These are phyloP conservation scores for Pseudoturritis turrita DNA, from an alignment of 345 rosid species.

Conservation along the genomic window DNA sequence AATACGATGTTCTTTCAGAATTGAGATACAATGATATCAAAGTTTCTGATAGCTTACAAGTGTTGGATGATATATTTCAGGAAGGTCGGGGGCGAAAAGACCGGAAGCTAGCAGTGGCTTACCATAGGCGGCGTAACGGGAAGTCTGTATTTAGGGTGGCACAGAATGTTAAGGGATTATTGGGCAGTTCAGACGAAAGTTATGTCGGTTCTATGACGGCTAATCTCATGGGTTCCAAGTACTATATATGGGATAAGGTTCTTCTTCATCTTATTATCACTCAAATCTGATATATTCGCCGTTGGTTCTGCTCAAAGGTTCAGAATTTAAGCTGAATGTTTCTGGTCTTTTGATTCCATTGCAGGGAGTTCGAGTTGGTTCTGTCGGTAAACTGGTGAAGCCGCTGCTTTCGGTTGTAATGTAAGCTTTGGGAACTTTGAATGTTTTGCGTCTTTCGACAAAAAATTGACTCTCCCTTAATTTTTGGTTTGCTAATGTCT, in stretches of 20 bases:
- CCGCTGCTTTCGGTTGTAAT: slow-evolving; percentile 60
- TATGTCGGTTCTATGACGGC: slow-evolving; percentile 70
- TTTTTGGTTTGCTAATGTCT: not conserved
- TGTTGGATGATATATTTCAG: slow-evolving; percentile 38
- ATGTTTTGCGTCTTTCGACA: not conserved
- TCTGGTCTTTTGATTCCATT: slow-evolving; percentile 15
- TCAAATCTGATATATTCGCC: not conserved
- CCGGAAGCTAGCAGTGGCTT: slow-evolving; percentile 81
- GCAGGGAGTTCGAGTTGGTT: slow-evolving; percentile 45
- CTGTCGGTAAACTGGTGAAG: slow-evolving; percentile 45
- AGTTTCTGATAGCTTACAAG: not conserved
- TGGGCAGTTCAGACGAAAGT: slow-evolving; percentile 65
- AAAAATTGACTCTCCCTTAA: not conserved
- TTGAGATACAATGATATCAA: not conserved
- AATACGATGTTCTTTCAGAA: not conserved
- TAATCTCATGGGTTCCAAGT: slow-evolving; percentile 83
- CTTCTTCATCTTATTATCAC: not conserved
- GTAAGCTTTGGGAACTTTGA: slow-evolving; percentile 40
- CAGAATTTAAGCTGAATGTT: not conserved
- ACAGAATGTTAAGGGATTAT: slow-evolving; percentile 60
- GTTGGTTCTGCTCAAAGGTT: not conserved
- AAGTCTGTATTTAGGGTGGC: slow-evolving; percentile 63
- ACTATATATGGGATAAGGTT: slow-evolving; percentile 84
- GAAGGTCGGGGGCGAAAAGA: slow-evolving; percentile 90
- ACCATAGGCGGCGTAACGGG: slow-evolving; percentile 60